phyloP scores from a whole-genome alignment of 305 asterid species.

The Caryopteris hybrid region DNA sequence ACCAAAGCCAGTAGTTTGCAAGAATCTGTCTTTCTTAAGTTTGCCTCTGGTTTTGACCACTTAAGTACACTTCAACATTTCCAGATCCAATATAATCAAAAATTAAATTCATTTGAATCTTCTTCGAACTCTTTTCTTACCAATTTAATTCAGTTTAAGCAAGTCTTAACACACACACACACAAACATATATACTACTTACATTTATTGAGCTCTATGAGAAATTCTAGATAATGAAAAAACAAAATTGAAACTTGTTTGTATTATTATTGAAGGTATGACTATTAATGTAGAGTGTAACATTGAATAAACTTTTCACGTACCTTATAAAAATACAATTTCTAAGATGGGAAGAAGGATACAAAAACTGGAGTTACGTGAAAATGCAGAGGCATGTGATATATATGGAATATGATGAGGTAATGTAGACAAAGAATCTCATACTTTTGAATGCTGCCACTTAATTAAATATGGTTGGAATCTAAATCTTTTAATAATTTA shows the following conservation, averaged over 20 bases:
- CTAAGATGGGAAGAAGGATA: background rate
- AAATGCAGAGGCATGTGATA: conserved; percentile 36
- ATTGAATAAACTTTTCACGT: background rate
- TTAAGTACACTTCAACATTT: conserved; percentile 24
- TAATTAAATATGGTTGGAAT: conserved; percentile 17
- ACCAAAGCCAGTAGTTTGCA: conserved; percentile 21
- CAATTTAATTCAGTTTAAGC: too few relatives aligned
- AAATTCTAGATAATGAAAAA: too few relatives aligned
- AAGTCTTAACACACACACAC: too few relatives aligned
- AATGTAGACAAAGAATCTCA: conserved; percentile 42
- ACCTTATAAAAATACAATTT: background rate
- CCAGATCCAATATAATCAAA: conserved; percentile 4
- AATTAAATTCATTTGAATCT: too few relatives aligned
- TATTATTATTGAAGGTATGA: too few relatives aligned
- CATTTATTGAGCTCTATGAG: too few relatives aligned
- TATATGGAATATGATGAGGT: conserved; percentile 27
- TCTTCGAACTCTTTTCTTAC: too few relatives aligned
- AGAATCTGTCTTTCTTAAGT: conserved; percentile 21
- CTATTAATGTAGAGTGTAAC: too few relatives aligned
- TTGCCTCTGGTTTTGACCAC: conserved; percentile 26
- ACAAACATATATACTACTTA: too few relatives aligned
- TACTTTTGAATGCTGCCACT: conserved; percentile 24
- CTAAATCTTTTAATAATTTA: conserved; percentile 18
- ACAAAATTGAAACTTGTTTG: too few relatives aligned
- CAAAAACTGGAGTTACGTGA: conserved; percentile 15